A percentile compares a stretch with the other conserved stretches of the same genome.
phyloP scores from a whole-genome alignment of 805 yeast species.

The Lachancea waltii region DNA sequence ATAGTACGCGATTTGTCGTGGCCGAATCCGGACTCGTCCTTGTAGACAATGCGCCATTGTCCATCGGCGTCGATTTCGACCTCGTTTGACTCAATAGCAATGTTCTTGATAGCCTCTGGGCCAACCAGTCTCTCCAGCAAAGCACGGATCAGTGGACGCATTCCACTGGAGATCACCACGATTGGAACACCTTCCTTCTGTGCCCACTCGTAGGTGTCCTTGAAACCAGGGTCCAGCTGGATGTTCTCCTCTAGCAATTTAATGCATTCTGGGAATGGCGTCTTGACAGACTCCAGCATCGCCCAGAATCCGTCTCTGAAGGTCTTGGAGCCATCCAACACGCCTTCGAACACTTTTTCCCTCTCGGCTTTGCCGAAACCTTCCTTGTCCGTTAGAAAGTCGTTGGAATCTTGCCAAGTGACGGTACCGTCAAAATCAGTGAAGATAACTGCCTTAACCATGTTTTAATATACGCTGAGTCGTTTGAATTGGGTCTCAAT shows the following conservation, averaged over 20 bases:
- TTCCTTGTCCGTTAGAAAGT: slow-evolving; percentile 76
- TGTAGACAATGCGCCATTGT: slow-evolving; percentile 78
- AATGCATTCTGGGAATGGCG: slow-evolving; percentile 79
- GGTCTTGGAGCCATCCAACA: slow-evolving; percentile 57
- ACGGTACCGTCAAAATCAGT: slow-evolving; percentile 99
- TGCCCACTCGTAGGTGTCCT: slow-evolving; percentile 75
- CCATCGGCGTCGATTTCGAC: slow-evolving; percentile 51
- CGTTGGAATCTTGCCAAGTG: slow-evolving; percentile 91
- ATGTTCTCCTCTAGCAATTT: slow-evolving; percentile 59
- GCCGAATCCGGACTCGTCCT: slow-evolving; percentile 83
- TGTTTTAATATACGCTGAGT: slow-evolving; percentile 5
- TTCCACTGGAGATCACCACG: slow-evolving; percentile 85
- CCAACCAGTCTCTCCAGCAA: slow-evolving; percentile 72
- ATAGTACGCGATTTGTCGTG: slow-evolving; percentile 91
- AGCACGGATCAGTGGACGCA: slow-evolving; percentile 85
- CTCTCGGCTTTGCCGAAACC: slow-evolving; percentile 80
- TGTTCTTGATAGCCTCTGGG: slow-evolving; percentile 58
- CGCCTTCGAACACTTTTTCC: slow-evolving; percentile 58
- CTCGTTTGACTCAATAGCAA: slow-evolving; percentile 78
- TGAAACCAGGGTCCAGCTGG: slow-evolving; percentile 85
- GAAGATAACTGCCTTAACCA: slow-evolving; percentile 71
- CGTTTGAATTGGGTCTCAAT: background rate
- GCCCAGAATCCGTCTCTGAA: slow-evolving; percentile 78
- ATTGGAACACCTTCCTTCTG: slow-evolving; percentile 66
- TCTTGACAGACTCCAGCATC: slow-evolving; percentile 74